Evolutionary conservation across 202 grass and related monocot genomes (phyloP), one percentile per base, ranked within the genome.

Genomic region (Saccharum hybrid): DNA sequence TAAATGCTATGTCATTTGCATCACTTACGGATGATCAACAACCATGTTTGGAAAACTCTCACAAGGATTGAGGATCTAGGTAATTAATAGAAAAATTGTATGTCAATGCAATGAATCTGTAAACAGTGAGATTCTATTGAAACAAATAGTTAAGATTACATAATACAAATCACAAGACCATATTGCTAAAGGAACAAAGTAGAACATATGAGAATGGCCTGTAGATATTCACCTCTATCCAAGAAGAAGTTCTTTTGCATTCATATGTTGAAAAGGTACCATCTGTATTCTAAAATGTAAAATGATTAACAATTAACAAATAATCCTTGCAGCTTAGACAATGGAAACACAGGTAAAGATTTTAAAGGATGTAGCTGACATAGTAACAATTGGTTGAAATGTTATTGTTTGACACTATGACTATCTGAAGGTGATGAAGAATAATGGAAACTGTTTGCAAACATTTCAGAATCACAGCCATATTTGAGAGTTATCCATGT

Each of bases 21-120:
- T 61, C n/a, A 61, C 78, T 87, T 71, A 87, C 72, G 72, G 85
- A 52, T 87, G 71, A 15, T 87, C 79, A 9, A 87, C 85, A 33
- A 87, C 2, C 51, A 87, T 71, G 18, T 87, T 87, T 0, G 63
- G 7, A 51, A 87, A 87, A 77, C 7, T 64, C 42, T 87, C 79
- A 2, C 72, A 87, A 18, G 85, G 85, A 34, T 71, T 77, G 31
- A 87, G 65, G 77, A 77, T 72, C 85, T 87, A 71, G 51, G 6
- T 33, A 61, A 23, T 23, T 62, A 11, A 62, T 4, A 26, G 3
- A 62, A 61, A 26, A 13, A 48, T 15, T 14, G 15, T 34, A 10
- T 11, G 19, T 57, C 52, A 57, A n/a, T 57, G n/a, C 15, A 57
- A 2, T 57, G 52, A 7, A 57, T 0, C 2, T 21, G 1, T 0